phyloP scores from a whole-genome alignment of 257 asterid species.

The Nicotiana obtusifolia region DNA sequence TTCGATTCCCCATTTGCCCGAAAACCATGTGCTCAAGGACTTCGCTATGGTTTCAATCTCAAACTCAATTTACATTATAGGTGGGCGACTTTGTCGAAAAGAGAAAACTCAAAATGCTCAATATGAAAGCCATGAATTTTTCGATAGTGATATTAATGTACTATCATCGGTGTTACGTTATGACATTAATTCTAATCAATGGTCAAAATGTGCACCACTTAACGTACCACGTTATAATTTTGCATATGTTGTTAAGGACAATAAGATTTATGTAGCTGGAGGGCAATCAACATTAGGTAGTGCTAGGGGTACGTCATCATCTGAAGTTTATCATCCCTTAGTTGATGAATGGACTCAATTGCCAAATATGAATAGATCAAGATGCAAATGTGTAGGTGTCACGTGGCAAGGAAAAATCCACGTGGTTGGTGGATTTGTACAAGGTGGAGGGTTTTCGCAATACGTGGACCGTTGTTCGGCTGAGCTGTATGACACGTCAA shows the following conservation, averaged over 20 bases:
- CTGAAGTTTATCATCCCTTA: slow-evolving; percentile 36
- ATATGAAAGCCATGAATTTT: slow-evolving; percentile 4
- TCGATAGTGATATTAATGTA: slow-evolving; percentile 19
- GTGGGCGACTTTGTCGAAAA: slow-evolving; percentile 34
- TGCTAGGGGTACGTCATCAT: slow-evolving; percentile 34
- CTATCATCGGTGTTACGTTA: slow-evolving; percentile 27
- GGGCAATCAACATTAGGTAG: slow-evolving; percentile 33
- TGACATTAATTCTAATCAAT: slow-evolving; percentile 13
- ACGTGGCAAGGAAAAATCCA: slow-evolving; percentile 48
- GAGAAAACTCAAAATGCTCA: slow-evolving; percentile 4
- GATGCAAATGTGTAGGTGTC: slow-evolving; percentile 47
- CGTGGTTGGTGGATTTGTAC: slow-evolving; percentile 45
- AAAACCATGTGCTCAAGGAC: slow-evolving; percentile 34
- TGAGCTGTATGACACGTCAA: slow-evolving; percentile 32
- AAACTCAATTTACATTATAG: slow-evolving; percentile 30
- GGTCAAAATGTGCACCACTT: slow-evolving; percentile 37
- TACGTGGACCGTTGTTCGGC: slow-evolving; percentile 37
- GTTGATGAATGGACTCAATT: slow-evolving; percentile 26
- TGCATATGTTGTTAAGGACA: slow-evolving; percentile 34
- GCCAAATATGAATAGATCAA: slow-evolving; percentile 30
- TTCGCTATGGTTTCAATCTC: slow-evolving; percentile 34
- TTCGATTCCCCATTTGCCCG: slow-evolving; percentile 18
- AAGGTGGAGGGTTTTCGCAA: slow-evolving; percentile 16
- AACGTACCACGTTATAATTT: slow-evolving; percentile 38
- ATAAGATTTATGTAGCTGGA: slow-evolving; percentile 42